Evolutionary conservation across 73 alveolate species (phyloP).

Genomic region (Paramecium caudatum): DNA sequence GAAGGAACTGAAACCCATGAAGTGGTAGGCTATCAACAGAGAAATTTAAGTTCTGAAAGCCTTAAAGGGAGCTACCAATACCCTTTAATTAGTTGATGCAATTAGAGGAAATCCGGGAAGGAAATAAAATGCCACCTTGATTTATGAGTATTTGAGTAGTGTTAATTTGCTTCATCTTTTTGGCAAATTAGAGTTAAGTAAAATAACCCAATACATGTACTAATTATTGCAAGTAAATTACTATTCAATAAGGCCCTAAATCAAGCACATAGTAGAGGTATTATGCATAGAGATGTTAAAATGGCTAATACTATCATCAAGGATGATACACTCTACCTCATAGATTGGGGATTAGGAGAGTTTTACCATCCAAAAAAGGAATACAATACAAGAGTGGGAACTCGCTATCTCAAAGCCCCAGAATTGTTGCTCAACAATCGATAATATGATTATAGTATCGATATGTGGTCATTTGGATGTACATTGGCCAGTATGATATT

Average conservation of each 20-base stretch:
- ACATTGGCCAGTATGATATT: slow-evolving; percentile 88
- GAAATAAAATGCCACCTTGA: slow-evolving; percentile 55
- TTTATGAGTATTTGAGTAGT: slow-evolving; percentile 31
- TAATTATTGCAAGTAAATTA: slow-evolving; percentile 74
- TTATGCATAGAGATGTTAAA: slow-evolving; percentile 63
- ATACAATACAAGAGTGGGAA: slow-evolving; percentile 86
- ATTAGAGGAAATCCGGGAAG: background rate
- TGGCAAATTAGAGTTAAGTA: background rate
- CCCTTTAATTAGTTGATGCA: slow-evolving; percentile 36
- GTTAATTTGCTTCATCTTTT: background rate
- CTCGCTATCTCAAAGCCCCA: slow-evolving; percentile 89
- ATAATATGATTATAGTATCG: slow-evolving; percentile 86
- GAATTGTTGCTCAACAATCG: slow-evolving; percentile 84
- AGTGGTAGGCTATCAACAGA: slow-evolving; percentile 81
- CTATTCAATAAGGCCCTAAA: slow-evolving; percentile 79
- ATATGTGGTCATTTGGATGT: slow-evolving; percentile 91
- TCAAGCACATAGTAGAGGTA: slow-evolving; percentile 85
- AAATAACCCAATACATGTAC: slow-evolving; percentile 48
- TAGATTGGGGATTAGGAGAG: slow-evolving; percentile 93
- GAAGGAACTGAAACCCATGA: slow-evolving; percentile 87
- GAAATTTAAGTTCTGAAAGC: slow-evolving; percentile 76
- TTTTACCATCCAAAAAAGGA: slow-evolving; percentile 82
- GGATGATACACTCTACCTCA: slow-evolving; percentile 81
- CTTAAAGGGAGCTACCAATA: slow-evolving; percentile 34
- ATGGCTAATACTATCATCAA: slow-evolving; percentile 15